Conservation (phyloP, 495 filamentous ascomycete genomes). For the Aspergillus kassunensis region DNA sequence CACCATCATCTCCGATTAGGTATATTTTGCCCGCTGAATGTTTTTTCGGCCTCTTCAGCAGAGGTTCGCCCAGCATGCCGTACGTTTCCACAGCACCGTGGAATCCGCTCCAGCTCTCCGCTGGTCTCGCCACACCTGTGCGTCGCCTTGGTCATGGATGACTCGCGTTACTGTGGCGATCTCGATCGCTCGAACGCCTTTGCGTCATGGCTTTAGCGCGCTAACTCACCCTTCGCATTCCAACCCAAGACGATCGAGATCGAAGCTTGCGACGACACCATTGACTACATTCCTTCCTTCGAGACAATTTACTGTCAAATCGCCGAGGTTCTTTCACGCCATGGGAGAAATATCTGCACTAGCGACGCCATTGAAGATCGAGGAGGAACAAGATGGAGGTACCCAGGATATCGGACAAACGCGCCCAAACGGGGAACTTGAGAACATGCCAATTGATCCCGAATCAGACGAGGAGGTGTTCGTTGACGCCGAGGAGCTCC, state of each 20-base stretch:
- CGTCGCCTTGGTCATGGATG: slow-evolving; percentile 10
- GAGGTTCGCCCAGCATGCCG: slow-evolving; percentile 31
- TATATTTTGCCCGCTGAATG: slow-evolving; percentile 35
- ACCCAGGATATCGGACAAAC: neutral
- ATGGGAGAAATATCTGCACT: neutral
- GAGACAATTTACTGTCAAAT: neutral
- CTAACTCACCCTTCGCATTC: slow-evolving; percentile 9
- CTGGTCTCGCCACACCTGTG: slow-evolving; percentile 26
- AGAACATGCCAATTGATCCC: slow-evolving; percentile 30
- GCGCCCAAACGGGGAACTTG: neutral
- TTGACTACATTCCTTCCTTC: neutral
- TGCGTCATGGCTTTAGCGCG: slow-evolving; percentile 10
- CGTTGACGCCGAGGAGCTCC: slow-evolving; percentile 38
- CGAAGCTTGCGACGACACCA: slow-evolving; percentile 10
- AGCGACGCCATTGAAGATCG: neutral
- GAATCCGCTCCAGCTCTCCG: slow-evolving; percentile 20
- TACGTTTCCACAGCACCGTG: slow-evolving; percentile 21
- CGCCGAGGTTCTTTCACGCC: neutral
- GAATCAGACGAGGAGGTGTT: slow-evolving; percentile 47
- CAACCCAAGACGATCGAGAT: neutral
- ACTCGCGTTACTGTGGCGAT: slow-evolving; percentile 19
- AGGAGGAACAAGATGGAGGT: neutral
- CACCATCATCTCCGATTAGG: neutral
- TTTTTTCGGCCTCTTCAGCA: slow-evolving; percentile 24
- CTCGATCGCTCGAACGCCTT: slow-evolving; percentile 10